Base-by-base conservation (phyloP, 192 early-diverging fungal species). In the Phlyctochytrium arcticum region DNA sequence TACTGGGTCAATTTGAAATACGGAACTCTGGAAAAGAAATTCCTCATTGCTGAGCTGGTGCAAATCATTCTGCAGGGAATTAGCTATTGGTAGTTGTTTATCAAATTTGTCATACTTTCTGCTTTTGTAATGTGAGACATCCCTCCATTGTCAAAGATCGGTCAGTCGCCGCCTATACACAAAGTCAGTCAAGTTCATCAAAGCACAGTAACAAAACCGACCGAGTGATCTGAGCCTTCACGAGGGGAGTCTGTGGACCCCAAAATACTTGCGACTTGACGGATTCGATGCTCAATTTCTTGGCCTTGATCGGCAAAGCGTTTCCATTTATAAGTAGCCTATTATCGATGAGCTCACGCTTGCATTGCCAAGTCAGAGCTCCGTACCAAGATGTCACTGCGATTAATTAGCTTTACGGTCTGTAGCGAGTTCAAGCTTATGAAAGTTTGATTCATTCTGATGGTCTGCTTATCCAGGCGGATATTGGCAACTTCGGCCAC, bases 281-380 rank as follows among this genome's bases (percentile, higher is more conserved):
- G 37, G 24, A 31, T 21, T 8, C 74, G 55, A 39, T 70, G 65
- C 26, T 69, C 69, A 21, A 57, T 32, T 56, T 85, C 84, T 46
- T 86, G 82, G 17, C 37, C 58, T 5, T 56, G 67, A 15, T 59
- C 81, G 21, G 76, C 60, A 71, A 74, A 82, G 42, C 48, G 66
- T 57, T 83, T 86, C 84, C 84, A 86, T 34, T 70, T 26, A 57
- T 76, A 86, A 35, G 62, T 76, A 19, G 72, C 76, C 78, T 80
- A 36, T 27, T 12, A 26, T 17, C 56, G 46, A 64, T 29, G 24
- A 26, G 39, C 6, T 31, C 29, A 53, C 26, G 30, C 68, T 8
- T 26, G 12, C 54, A 5, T 23, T 55, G 12, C 1, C 31, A 68
- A 29, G 50, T n/a, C n/a, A 29, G 19, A 47, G 12, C 8, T 30